Conservation (phyloP, 805 yeast species). For the Nakazawaea wyomingensis region DNA sequence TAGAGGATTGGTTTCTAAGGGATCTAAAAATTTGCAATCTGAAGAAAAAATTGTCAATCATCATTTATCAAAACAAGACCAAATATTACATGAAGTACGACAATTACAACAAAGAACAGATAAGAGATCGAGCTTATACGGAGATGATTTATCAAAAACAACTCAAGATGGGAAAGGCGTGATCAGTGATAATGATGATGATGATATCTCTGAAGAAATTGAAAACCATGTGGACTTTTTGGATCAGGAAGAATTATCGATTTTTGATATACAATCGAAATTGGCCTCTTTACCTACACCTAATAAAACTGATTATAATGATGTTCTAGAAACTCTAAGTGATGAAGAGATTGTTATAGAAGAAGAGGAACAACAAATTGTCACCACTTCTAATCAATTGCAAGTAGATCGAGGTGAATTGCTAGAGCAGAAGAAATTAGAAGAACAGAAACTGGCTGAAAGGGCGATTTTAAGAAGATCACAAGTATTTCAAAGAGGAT, state of each 20-base stretch:
- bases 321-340: conserved; percentile 1
- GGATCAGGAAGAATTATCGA: not conserved
- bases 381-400: too few species aligned
- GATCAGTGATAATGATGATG: conserved; percentile 17
- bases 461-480: conserved; percentile 33
- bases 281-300: conserved; percentile 35
- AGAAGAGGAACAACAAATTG: not conserved
- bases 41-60: not conserved
- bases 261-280: conserved; percentile 13
- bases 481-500: conserved; percentile 38
- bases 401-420: conserved; percentile 23
- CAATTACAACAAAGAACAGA: conserved; percentile 29
- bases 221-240: conserved; percentile 1
- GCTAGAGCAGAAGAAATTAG: conserved; percentile 18
- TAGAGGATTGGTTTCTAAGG: conserved; percentile 3
- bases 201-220: conserved; percentile 24
- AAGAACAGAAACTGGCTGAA: conserved; percentile 1
- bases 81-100: conserved; percentile 28
- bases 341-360: conserved; percentile 14
- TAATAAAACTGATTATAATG: conserved; percentile 16
- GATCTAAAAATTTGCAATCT: not conserved
- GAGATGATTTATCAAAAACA: conserved; percentile 12
- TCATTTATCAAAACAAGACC: conserved; percentile 23
- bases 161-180: too few species aligned
- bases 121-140: conserved; percentile 31